Evolutionary conservation across 805 yeast species (phyloP), one percentile per base, ranked within the genome.

Genomic region (Metschnikowia cerradonensis): DNA sequence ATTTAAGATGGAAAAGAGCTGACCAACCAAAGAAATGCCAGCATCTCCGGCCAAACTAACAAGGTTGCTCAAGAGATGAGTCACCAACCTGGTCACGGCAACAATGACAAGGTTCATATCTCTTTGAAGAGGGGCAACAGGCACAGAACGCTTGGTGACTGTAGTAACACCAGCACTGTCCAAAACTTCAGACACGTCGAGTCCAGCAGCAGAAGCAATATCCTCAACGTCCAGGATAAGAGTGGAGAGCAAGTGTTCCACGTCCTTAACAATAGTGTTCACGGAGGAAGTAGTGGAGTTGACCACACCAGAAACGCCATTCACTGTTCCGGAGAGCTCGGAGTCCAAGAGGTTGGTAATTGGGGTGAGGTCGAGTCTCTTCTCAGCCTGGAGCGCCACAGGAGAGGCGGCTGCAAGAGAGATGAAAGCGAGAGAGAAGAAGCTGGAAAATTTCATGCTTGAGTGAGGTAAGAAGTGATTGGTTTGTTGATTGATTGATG

Each of bases 351-450:
- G 26, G 15, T 47, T 40, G n/a, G 45, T 20, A 15, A 37, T 17
- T 8, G 35, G 17, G 20, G 36, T 22, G 8, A 20, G 34, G 38
- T 33, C 37, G 19, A 41, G 41, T 22, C 47, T 48, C 17, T 41
- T 48, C 31, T 48, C 47, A 6, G 23, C 31, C 20, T 41, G 20
- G 20, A 7, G 14, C 7, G 30, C 41, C 32, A 53, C 38, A 1
- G 56, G 56, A 15, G 52, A 26, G 34, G 56, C 55, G 31, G 51
- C 48, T 15, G 56, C 55, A n/a, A 43, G 5, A 23, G 56, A 37
- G 26, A 52, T 49, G 34, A 51, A 33, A 31, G 48, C 51, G 30
- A 46, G 31, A 23, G 52, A 17, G 33, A 49, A n/a, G 15, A 45
- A 22, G 33, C 44, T 30, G 32, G 49, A 39, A 39, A 53, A 41